These are phyloP conservation scores for Stygiomarasmius scandens DNA, from an alignment of 1,284 basidiomycete species.

Conservation along the genomic window DNA sequence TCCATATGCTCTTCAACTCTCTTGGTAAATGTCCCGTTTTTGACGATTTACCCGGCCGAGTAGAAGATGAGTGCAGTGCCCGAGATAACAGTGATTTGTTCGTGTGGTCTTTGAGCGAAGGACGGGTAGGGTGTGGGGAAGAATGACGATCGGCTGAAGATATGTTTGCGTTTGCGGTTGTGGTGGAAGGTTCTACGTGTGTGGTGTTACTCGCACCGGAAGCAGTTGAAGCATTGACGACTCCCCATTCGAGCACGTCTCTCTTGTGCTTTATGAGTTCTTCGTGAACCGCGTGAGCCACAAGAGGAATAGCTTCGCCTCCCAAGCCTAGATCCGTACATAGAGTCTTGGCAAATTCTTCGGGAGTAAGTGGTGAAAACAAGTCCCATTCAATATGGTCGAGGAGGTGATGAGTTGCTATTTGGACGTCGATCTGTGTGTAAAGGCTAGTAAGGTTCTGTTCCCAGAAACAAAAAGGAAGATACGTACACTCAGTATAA, in stretches of 20 bases:
- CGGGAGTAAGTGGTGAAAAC: constrained; percentile 88
- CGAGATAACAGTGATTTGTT: no score
- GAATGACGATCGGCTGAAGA: no score
- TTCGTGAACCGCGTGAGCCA: constrained; percentile 93
- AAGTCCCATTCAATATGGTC: constrained; percentile 99
- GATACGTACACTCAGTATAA: constrained; percentile 81
- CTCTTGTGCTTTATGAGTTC: constrained; percentile 94
- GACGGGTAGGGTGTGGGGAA: no score
- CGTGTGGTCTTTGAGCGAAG: no score
- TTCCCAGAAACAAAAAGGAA: background rate
- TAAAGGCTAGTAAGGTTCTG: constrained; percentile 4
- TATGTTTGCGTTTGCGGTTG: no score
- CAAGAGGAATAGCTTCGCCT: constrained; percentile 85
- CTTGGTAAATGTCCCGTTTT: constrained; percentile 69
- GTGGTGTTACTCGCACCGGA: no score
- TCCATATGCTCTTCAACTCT: constrained; percentile 87
- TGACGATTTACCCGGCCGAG: no score
- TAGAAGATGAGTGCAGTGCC: no score
- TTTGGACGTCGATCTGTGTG: constrained; percentile 87
- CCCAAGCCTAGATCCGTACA: constrained; percentile 87
- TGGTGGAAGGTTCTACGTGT: no score
- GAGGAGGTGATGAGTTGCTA: constrained; percentile 86
- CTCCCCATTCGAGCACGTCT: constrained; percentile 91
- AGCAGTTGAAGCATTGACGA: constrained; percentile 45
- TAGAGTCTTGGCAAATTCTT: constrained; percentile 81